Base-by-base conservation (phyloP, 2,329 filamentous ascomycete genomes). In the Helminthosporium solani region DNA sequence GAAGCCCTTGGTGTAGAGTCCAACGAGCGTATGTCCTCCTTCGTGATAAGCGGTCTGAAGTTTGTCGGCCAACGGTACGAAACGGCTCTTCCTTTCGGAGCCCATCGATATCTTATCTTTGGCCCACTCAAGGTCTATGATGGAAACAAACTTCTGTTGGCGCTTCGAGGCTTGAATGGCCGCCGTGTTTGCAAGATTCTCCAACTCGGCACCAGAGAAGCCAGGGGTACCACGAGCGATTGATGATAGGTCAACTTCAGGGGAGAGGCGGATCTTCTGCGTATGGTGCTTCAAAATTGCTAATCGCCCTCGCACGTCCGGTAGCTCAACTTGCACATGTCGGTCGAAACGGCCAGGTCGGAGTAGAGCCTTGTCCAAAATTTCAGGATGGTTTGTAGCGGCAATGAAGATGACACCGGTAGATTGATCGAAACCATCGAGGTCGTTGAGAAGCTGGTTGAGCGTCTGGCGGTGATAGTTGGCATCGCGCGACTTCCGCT, bases 71-170 rank as follows among this genome's bases (percentile, higher is more conserved):
- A 92, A 84, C 34, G 87, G 88, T 45, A 99, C 92, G 45, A 96
- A 82, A 73, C 92, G 90, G 57, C 86, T 95, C 68, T 85, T 88
- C 66, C 86, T 84, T 74, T 99, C 94, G 2, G 92, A 88, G 30
- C 94, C 94, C 90, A 99, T 96, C 70, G 96, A 86, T 43, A 99
- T 88, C 74, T 94, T 94, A 75, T 99, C 94, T 73, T 95, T 97
- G 46, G 94, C 94, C 91, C 92, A 99, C 59, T 96, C 91, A 54
- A 97, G 85, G 64, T 97, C 90, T 27, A 80, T 73, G 70, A 90
- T 86, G 11, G 81, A 80, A 42, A 99, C 88, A 36, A 85, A 80
- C 48, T 77, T 78, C 31, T 87, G 81, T 73, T 91, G 94, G 57
- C 88, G 81, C 68, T 94, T 90, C 63, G 90, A 95, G n/a, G 94